phyloP scores from a whole-genome alignment of 495 filamentous ascomycete genomes.

The Aspergillus ellipticus region DNA sequence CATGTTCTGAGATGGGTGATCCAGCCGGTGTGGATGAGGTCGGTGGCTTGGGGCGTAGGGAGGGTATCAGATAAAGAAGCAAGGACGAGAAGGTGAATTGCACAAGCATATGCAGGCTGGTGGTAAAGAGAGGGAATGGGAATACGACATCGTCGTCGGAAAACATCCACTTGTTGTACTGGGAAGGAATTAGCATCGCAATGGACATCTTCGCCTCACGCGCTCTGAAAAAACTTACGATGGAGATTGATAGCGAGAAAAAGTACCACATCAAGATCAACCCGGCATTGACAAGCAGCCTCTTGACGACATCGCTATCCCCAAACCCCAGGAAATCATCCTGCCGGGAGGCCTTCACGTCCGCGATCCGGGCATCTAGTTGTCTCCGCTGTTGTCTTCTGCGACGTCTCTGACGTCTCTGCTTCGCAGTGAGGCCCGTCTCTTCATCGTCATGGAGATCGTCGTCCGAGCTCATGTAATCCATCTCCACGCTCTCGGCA shows the following conservation, averaged over 20 bases:
- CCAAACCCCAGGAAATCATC: slow-evolving; percentile 31
- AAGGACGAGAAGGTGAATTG: slow-evolving; percentile 82
- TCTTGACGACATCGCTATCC: slow-evolving; percentile 68
- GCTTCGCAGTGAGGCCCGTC: slow-evolving; percentile 72
- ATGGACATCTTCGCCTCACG: neutral
- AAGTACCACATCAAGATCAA: slow-evolving; percentile 90
- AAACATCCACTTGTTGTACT: slow-evolving; percentile 99
- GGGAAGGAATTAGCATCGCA: neutral
- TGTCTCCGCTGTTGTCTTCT: slow-evolving; percentile 63
- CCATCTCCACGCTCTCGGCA: slow-evolving; percentile 55
- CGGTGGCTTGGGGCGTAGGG: slow-evolving; percentile 65
- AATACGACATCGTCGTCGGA: slow-evolving; percentile 79
- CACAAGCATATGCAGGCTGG: slow-evolving; percentile 91
- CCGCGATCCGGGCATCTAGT: slow-evolving; percentile 71
- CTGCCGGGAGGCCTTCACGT: slow-evolving; percentile 42
- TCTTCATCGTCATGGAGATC: slow-evolving; percentile 86
- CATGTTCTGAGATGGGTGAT: slow-evolving; percentile 40
- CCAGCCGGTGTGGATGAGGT: slow-evolving; percentile 43
- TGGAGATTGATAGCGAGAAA: slow-evolving; percentile 90
- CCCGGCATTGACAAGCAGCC: slow-evolving; percentile 62
- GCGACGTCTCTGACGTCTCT: slow-evolving; percentile 61
- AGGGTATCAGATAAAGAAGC: slow-evolving; percentile 80
- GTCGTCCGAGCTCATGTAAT: slow-evolving; percentile 60
- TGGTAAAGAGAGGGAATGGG: slow-evolving; percentile 93
- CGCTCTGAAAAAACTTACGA: slow-evolving; percentile 57